Evolutionary conservation across 2,329 filamentous ascomycete genomes (phyloP).

Genomic region (Pleoardoris graminearum): DNA sequence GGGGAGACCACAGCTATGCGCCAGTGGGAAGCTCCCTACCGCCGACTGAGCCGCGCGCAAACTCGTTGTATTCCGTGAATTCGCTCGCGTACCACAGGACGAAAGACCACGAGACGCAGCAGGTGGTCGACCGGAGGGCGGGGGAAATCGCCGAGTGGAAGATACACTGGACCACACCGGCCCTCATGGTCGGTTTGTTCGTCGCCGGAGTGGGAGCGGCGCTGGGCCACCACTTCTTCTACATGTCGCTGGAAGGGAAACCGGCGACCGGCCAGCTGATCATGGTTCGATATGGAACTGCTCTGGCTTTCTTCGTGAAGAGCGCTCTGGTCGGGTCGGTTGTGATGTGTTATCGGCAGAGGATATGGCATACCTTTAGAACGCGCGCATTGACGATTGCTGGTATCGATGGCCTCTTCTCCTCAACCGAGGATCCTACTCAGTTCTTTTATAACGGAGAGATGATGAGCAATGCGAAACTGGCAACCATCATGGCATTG

Average conservation of each 20-base stretch:
- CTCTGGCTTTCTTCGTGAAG: conserved; percentile 45
- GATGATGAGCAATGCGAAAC: conserved; percentile 42
- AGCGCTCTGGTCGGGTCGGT: conserved; percentile 40
- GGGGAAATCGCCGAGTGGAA: conserved; percentile 43
- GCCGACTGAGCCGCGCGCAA: conserved; percentile 20
- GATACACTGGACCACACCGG: conserved; percentile 42
- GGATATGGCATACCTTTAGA: conserved; percentile 45
- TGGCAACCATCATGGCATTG: conserved; percentile 42
- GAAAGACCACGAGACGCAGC: conserved; percentile 37
- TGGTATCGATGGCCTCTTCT: conserved; percentile 44
- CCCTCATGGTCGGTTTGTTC: conserved; percentile 33
- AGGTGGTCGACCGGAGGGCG: conserved; percentile 36
- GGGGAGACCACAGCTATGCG: conserved; percentile 21
- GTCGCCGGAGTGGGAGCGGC: conserved; percentile 36
- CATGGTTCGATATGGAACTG: conserved; percentile 44
- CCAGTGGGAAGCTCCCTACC: conserved; percentile 20
- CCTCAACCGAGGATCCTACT: conserved; percentile 41
- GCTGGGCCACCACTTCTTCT: conserved; percentile 44
- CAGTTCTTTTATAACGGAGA: conserved; percentile 41
- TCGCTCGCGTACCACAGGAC: conserved; percentile 32
- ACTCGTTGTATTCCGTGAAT: conserved; percentile 29
- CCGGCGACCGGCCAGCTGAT: conserved; percentile 36
- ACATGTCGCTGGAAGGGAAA: conserved; percentile 34
- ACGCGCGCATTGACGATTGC: conserved; percentile 43
- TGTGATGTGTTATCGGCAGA: conserved; percentile 42